Conservation (phyloP, 495 filamentous ascomycete species). For the Trichoderma reesei region DNA sequence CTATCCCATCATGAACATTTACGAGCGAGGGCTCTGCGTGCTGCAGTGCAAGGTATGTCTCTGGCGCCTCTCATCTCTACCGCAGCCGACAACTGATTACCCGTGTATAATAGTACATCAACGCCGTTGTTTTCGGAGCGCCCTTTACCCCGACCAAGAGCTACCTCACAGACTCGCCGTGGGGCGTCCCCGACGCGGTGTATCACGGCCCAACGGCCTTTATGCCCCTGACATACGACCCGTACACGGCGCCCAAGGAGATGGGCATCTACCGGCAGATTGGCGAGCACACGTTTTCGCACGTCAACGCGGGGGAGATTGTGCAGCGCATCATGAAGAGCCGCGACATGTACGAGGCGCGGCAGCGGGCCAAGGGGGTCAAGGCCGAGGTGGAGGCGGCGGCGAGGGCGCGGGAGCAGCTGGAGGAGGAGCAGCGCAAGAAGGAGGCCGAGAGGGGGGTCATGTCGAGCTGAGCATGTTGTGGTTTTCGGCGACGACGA, state of each 20-base stretch:
- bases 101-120: constrained; percentile 59
- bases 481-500: neutral
- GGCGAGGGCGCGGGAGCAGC: constrained; percentile 40
- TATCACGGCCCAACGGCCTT: constrained; percentile 94
- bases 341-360: constrained; percentile 74
- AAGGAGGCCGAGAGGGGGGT: constrained; percentile 22
- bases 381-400: constrained; percentile 68
- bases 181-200: constrained; percentile 65
- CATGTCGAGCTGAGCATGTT: constrained; percentile 1
- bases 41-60: constrained; percentile 75
- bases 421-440: constrained; percentile 41
- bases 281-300: constrained; percentile 60
- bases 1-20: constrained; percentile 99
- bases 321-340: constrained; percentile 81
- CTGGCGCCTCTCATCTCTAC: constrained; percentile 3
- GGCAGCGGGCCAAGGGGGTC: constrained; percentile 77
- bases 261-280: constrained; percentile 74
- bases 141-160: constrained; percentile 70
- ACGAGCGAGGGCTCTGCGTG: constrained; percentile 90
- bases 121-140: constrained; percentile 78
- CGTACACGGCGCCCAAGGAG: constrained; percentile 66
- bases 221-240: constrained; percentile 78
- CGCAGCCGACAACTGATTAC: constrained; percentile 12
- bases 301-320: constrained; percentile 89
- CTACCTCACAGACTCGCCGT: constrained; percentile 68